These are phyloP conservation scores for Erigeron canadensis DNA, from an alignment of 129 eudicot genomes.

Conservation along the genomic window DNA sequence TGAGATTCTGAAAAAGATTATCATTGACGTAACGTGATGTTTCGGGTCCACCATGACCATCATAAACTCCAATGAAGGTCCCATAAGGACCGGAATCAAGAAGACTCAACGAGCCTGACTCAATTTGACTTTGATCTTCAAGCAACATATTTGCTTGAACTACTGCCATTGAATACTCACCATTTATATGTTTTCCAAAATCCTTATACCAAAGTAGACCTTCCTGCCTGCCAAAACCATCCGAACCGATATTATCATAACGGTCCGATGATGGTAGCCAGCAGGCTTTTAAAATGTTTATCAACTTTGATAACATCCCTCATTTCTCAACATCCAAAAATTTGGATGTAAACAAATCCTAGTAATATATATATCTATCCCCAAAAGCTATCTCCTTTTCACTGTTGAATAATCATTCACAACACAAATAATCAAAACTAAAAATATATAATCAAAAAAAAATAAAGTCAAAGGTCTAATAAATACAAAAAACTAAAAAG, in stretches of 20 bases:
- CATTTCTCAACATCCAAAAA: conserved; percentile 64
- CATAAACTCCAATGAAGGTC: conserved; percentile 79
- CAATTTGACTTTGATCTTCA: conserved; percentile 84
- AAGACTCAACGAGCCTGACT: conserved; percentile 75
- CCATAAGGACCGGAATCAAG: conserved; percentile 75
- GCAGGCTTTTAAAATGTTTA: conserved; percentile 60
- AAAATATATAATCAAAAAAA: background rate
- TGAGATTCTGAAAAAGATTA: conserved; percentile 67
- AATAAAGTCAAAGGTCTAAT: background rate
- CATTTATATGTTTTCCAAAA: conserved; percentile 55
- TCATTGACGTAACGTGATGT: conserved; percentile 70
- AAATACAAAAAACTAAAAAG: conserved; percentile 8
- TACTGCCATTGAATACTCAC: conserved; percentile 82
- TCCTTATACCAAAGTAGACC: conserved; percentile 76
- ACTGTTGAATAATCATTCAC: conserved; percentile 6
- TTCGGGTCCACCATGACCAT: conserved; percentile 92
- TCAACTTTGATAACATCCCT: conserved; percentile 78
- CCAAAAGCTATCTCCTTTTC: background rate
- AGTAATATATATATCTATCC: background rate
- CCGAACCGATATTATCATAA: conserved; percentile 41
- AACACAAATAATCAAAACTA: conserved; percentile 4
- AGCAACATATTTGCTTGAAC: conserved; percentile 81
- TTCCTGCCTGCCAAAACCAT: conserved; percentile 57
- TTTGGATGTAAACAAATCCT: conserved; percentile 40
- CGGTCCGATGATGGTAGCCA: conserved; percentile 58